Evolutionary conservation across 352 stramenopile genomes (phyloP), one percentile per base, ranked within the genome.

Genomic region (Globisporangium ultimum): DNA sequence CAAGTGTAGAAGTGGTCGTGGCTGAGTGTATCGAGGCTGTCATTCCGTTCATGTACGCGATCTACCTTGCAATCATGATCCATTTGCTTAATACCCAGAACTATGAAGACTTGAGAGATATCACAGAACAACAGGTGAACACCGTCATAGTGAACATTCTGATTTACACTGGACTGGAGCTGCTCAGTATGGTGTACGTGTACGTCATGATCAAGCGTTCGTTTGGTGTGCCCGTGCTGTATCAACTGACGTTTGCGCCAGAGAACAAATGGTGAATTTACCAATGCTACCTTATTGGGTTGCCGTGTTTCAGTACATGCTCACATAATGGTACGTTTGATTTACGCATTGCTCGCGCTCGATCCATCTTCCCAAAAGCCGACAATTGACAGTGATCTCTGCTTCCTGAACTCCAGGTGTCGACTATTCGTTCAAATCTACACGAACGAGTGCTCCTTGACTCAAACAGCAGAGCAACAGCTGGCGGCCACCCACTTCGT

Each of bases 11-110:
- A 7, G 36, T 55, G 8, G 24, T 50, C 14, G 34, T 61, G 32
- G 59, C 71, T 38, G 68, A 78, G 61, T 78, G 71, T 58, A 64
- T 76, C 55, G 72, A 80, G 54, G 60, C 53, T 18, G 36, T 69
- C 7, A 66, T 77, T 49, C 71, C 68, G 11, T 2, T 73, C 3
- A 17, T 77, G 20, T 75, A 64, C 24, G 59, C 60, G 7, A n/a
- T 65, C 34, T 69, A 75, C 59, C 65, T 69, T n/a, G 13, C 69
- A 13, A 20, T 74, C 40, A 56, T 85, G 1, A 63, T 57, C 32
- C n/a, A 68, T 5, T 48, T 80, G 13, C 68, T 70, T 2, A 72
- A 70, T 40, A 63, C 52, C 5, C 32, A 41, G n/a, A 80, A 79
- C 60, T 85, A 68, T 55, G 36, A 50, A 1, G 60, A 61, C 36